Evolutionary conservation across 2,329 filamentous ascomycete species (phyloP).

Genomic region (Exophiala xenobiotica): DNA sequence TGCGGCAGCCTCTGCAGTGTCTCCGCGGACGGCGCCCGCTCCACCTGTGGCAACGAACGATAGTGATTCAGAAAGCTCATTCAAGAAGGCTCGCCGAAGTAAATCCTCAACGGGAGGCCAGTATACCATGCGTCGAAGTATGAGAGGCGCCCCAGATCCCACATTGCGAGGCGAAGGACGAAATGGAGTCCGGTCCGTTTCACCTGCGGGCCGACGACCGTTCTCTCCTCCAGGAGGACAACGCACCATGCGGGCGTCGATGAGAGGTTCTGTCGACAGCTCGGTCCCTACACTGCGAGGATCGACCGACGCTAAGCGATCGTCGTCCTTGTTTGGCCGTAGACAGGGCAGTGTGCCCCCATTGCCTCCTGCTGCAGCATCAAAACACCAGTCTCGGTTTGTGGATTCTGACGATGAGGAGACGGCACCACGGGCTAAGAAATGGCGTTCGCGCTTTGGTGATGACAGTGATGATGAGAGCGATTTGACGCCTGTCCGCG

Average conservation of each 20-base stretch:
- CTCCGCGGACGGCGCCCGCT: constrained; percentile 6
- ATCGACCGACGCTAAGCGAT: constrained; percentile 34
- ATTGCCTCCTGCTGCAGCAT: constrained; percentile 34
- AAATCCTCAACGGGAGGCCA: constrained; percentile 41
- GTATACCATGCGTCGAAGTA: constrained; percentile 68
- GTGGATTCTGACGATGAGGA: constrained; percentile 64
- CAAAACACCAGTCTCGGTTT: constrained; percentile 50
- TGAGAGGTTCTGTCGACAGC: constrained; percentile 50
- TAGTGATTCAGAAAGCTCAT: constrained; percentile 72
- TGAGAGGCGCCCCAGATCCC: constrained; percentile 57
- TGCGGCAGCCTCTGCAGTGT: constrained; percentile 5
- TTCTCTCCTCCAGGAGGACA: constrained; percentile 45
- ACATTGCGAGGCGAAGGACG: constrained; percentile 53
- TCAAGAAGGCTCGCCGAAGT: constrained; percentile 62
- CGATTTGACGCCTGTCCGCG: constrained; percentile 56
- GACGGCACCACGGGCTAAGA: constrained; percentile 35
- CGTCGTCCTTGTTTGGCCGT: constrained; percentile 41
- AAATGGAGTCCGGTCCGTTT: constrained; percentile 64
- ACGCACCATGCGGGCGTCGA: constrained; percentile 46
- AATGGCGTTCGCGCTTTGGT: constrained; percentile 61
- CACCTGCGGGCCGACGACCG: constrained; percentile 57
- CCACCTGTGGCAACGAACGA: constrained; percentile 48
- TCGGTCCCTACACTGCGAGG: constrained; percentile 29
- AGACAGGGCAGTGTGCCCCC: constrained; percentile 33
- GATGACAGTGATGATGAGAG: constrained; percentile 74